Conservation (phyloP, 169 alveolate genomes). For the Cardiosporidium cionae region DNA sequence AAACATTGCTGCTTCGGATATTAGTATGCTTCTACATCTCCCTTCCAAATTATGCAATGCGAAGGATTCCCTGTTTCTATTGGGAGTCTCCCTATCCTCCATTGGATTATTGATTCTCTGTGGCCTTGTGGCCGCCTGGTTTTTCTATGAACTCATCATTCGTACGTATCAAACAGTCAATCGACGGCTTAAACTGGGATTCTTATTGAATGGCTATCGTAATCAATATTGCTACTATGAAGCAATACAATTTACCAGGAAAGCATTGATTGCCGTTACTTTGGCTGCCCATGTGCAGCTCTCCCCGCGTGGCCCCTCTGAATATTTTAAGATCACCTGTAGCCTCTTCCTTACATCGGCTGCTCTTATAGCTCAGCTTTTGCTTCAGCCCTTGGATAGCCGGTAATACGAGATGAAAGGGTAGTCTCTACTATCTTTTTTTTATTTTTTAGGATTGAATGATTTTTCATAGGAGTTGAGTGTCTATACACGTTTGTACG, state of each 20-base stretch:
- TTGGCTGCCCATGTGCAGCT: constrained; percentile 17
- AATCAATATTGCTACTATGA: constrained; percentile 29
- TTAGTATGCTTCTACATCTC: constrained; percentile 13
- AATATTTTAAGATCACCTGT: constrained; percentile 24
- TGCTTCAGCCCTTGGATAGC: constrained; percentile 32
- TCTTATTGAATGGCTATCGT: constrained; percentile 28
- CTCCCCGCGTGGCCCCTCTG: constrained; percentile 26
- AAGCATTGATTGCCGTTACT: constrained; percentile 12
- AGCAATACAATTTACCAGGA: constrained; percentile 16
- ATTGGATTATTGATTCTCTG: constrained; percentile 22
- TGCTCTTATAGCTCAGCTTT: constrained; percentile 17
- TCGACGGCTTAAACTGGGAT: constrained; percentile 16
- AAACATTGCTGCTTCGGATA: constrained; percentile 15
- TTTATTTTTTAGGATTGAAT: no score
- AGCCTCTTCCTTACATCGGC: constrained; percentile 17
- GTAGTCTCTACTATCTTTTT: no score
- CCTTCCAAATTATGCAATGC: constrained; percentile 22
- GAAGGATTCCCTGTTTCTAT: constrained; percentile 15
- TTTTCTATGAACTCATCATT: constrained; percentile 9
- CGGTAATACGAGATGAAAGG: no score
- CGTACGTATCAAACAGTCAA: constrained; percentile 17
- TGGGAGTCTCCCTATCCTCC: constrained; percentile 15
- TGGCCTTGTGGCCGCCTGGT: constrained; percentile 15
- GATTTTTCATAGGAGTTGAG: no score
- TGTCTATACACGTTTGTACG: no score